Percentiles rank a stretch among this genome's conserved stretches.
These are phyloP conservation scores for Eucalyptus curtisii DNA, from an alignment of 345 rosid species.

Conservation along the genomic window DNA sequence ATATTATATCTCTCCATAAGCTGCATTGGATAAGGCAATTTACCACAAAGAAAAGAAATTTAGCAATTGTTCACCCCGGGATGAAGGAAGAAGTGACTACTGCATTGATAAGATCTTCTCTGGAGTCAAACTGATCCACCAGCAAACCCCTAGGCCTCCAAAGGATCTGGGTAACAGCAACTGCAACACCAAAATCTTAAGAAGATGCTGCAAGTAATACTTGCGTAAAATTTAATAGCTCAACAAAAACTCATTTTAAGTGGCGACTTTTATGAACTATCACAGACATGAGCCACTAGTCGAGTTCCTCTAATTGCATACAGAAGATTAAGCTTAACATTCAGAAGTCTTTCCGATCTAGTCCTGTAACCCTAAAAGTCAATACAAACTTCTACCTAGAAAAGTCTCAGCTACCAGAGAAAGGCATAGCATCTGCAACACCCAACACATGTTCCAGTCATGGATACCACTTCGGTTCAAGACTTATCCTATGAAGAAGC, in stretches of 20 bases:
- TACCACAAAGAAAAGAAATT: not conserved
- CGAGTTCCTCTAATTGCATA: not conserved
- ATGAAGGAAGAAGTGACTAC: conserved; percentile 82
- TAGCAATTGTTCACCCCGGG: conserved; percentile 52
- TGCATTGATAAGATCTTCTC: conserved; percentile 81
- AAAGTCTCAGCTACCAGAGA: not conserved
- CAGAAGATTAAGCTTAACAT: not conserved
- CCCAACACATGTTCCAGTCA: not conserved
- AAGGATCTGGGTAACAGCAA: conserved; percentile 89
- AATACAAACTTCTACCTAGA: not conserved
- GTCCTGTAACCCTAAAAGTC: not conserved
- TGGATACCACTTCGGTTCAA: not conserved
- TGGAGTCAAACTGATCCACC: conserved; percentile 96
- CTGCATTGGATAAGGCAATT: not conserved
- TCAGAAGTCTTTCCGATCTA: not conserved
- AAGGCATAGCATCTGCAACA: not conserved
- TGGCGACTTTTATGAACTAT: not conserved
- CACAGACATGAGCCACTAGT: not conserved
- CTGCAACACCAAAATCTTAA: conserved; percentile 16
- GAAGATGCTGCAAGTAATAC: not conserved
- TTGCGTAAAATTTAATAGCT: not conserved
- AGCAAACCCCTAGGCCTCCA: conserved; percentile 90
- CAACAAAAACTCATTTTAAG: not conserved
- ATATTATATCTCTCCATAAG: not conserved
- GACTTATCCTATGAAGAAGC: not conserved